Conservation (phyloP, 1,284 basidiomycete species). For the Cryptococcus deneoformans region DNA sequence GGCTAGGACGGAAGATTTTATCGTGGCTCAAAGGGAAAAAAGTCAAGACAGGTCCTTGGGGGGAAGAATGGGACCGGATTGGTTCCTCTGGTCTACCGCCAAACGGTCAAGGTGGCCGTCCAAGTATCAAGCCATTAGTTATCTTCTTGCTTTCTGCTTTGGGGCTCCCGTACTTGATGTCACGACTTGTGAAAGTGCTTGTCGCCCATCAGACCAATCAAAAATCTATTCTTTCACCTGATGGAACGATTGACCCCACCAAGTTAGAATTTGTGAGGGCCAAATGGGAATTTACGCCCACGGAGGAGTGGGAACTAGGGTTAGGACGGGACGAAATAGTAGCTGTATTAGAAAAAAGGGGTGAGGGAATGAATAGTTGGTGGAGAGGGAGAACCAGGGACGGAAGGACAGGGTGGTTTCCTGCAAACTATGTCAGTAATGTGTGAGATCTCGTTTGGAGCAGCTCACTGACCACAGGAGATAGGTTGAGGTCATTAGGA, state of each 20-base stretch:
- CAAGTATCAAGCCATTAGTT: constrained; percentile 85
- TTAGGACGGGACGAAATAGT: constrained; percentile 92
- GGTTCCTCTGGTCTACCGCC: not conserved
- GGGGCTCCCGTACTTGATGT: constrained; percentile 93
- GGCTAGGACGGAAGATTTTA: constrained; percentile 58
- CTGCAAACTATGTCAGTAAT: constrained; percentile 72
- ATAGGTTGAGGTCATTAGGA: constrained; percentile 11
- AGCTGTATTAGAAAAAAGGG: constrained; percentile 81
- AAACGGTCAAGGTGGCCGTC: constrained; percentile 45
- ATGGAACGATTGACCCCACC: constrained; percentile 52
- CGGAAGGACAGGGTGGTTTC: constrained; percentile 96
- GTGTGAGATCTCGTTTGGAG: not conserved
- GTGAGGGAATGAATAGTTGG: constrained; percentile 83
- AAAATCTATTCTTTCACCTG: constrained; percentile 13
- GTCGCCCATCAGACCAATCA: constrained; percentile 53
- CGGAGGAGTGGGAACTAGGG: constrained; percentile 71
- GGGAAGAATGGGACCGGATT: constrained; percentile 44
- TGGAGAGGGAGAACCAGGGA: constrained; percentile 95
- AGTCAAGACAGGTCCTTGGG: constrained; percentile 39
- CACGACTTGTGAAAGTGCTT: constrained; percentile 78
- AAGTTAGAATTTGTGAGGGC: constrained; percentile 84
- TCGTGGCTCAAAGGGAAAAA: constrained; percentile 54
- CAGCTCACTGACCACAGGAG: not conserved
- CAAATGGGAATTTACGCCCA: constrained; percentile 73
- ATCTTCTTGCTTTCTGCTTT: constrained; percentile 95